Evolutionary conservation across 2,329 filamentous ascomycete species (phyloP), one percentile per base, ranked within the genome.

Genomic region (Aaosphaeria arxii): DNA sequence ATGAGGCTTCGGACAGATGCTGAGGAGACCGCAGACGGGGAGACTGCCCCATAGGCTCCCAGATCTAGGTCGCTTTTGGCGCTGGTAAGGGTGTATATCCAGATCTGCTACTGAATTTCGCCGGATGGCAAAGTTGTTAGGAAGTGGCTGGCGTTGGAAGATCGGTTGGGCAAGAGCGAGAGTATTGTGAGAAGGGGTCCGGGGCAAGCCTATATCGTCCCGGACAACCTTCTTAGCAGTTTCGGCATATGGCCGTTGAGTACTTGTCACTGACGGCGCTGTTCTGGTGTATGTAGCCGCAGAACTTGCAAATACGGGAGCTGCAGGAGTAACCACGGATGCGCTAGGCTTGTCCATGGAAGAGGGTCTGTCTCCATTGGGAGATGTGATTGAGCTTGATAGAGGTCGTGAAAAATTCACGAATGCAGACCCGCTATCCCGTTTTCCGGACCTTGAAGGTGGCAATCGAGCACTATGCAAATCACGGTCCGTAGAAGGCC

Each of bases 331-430:
- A 7, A 11, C 39, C 39, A 7, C 17, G 9, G 11, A 7, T n/a
- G 7, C 24, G 9, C 17, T 11, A 7, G 39, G 9, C 17, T 28
- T 24, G 11, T n/a, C 24, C 39, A 11, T 17, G 7, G 30, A 7
- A 40, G 24, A 24, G 11, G 28, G 28, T 33, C 7, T 30, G 11
- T 24, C 45, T 31, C 28, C 11, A 13, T 11, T 47, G 11, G 13
- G 30, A 9, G 11, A n/a, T 28, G 5, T 2, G 9, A 36, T 36
- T 43, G 36, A 33, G 6, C 7, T 38, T 11, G 45, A 47, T 30
- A 47, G 24, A 5, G 45, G 45, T 28, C 45, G 30, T 11, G 45
- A 47, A 28, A 47, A 47, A 31, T 47, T 46, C 6, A 40, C 39
- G 17, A 40, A 36, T 36, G 9, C 33, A 9, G n/a, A 9, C 9